A percentile compares a stretch with the other conserved stretches of the same genome.
Evolutionary conservation across 2,329 filamentous ascomycete species (phyloP).

Genomic region (Calonectria ilicicola): DNA sequence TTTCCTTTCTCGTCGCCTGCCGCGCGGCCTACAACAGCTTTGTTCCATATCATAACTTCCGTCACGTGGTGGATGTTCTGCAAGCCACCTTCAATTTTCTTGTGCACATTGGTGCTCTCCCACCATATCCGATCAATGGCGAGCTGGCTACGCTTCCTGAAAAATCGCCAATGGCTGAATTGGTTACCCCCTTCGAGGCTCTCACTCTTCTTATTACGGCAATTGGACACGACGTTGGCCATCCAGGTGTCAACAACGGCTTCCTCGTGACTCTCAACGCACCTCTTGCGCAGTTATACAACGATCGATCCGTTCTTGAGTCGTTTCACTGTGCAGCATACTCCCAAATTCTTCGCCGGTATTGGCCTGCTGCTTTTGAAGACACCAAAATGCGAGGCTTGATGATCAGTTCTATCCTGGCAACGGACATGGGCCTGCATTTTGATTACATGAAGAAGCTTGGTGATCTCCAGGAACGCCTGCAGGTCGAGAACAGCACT

Average conservation of each 20-base stretch:
- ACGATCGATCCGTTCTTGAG: conserved; percentile 95
- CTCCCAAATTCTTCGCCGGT: conserved; percentile 91
- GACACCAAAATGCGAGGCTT: conserved; percentile 84
- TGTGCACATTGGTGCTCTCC: conserved; percentile 80
- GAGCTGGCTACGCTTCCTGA: conserved; percentile 44
- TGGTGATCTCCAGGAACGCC: conserved; percentile 81
- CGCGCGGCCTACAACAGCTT: conserved; percentile 96
- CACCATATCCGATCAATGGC: conserved; percentile 68
- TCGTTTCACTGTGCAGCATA: conserved; percentile 98
- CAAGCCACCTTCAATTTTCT: conserved; percentile 95
- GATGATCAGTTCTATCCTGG: conserved; percentile 97
- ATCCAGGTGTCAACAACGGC: conserved; percentile 97
- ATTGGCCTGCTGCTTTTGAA: conserved; percentile 88
- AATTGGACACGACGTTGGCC: conserved; percentile 98
- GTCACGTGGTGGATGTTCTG: conserved; percentile 95
- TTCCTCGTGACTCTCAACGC: conserved; percentile 94
- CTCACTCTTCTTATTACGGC: conserved; percentile 91
- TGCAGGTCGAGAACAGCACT: conserved; percentile 73
- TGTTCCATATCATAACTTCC: conserved; percentile 98
- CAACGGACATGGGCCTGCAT: conserved; percentile 97
- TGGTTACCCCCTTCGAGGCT: conserved; percentile 89
- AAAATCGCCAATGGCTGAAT: conserved; percentile 75
- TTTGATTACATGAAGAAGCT: conserved; percentile 96
- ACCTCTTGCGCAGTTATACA: conserved; percentile 93
- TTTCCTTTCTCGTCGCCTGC: conserved; percentile 87